phyloP scores from a whole-genome alignment of 495 filamentous ascomycete species.

The Daldinia bambusicola region DNA sequence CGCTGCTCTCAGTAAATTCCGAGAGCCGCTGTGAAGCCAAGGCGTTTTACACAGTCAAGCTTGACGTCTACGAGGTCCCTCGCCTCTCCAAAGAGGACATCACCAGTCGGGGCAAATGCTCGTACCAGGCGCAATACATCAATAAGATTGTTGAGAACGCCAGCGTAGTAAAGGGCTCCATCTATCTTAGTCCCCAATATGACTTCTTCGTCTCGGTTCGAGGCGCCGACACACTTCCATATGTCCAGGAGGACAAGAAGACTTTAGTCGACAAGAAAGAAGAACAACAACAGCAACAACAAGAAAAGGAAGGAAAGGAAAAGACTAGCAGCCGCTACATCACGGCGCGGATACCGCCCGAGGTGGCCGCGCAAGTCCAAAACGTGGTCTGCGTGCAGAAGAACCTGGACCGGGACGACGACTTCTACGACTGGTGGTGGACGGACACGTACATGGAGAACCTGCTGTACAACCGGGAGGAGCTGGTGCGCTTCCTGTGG shows the following conservation, averaged over 20 bases:
- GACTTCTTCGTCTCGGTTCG: conserved; percentile 2
- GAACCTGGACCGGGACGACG: conserved; percentile 2
- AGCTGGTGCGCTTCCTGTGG: neutral
- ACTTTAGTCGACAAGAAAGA: neutral
- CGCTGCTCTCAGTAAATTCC: conserved; percentile 16
- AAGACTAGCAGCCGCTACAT: neutral
- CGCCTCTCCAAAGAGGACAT: neutral
- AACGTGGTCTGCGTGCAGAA: conserved; percentile 4
- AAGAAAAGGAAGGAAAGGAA: neutral
- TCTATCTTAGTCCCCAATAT: conserved; percentile 16
- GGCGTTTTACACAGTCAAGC: conserved; percentile 12
- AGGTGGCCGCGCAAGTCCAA: neutral
- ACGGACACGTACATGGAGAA: conserved; percentile 5
- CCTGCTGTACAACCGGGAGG: neutral
- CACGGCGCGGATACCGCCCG: neutral
- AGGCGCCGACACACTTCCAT: neutral
- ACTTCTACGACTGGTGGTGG: conserved; percentile 1
- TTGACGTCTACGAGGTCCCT: conserved; percentile 9
- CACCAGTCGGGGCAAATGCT: neutral
- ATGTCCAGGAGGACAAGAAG: neutral
- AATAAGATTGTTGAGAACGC: neutral
- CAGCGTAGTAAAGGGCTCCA: neutral
- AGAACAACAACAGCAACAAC: too few species aligned
- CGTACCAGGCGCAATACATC: conserved; percentile 4
- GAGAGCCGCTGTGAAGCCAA: conserved; percentile 22